Evolutionary conservation across 352 stramenopile species (phyloP).

Genomic region (Phytophthora nicotianae): DNA sequence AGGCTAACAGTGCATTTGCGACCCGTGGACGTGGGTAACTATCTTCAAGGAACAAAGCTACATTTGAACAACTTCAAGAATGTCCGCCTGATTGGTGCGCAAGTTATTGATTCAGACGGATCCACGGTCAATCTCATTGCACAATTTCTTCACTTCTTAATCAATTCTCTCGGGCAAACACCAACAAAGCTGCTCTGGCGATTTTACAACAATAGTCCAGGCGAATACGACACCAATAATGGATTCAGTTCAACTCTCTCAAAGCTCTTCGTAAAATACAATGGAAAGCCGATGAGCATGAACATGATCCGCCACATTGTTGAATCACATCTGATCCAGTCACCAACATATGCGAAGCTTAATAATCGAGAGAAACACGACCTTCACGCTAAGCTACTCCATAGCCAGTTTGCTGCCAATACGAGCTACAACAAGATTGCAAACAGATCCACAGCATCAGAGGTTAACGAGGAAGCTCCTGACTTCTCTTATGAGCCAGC

Average conservation of each 20-base stretch:
- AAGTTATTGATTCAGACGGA: too few relatives aligned
- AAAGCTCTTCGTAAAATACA: constrained; percentile 5
- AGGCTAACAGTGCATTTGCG: constrained; percentile 1
- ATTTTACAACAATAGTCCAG: background rate
- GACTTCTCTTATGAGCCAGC: too few relatives aligned
- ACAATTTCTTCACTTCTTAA: background rate
- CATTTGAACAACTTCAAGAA: too few relatives aligned
- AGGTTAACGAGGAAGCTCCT: too few relatives aligned
- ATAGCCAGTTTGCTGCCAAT: too few relatives aligned
- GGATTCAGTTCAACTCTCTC: background rate
- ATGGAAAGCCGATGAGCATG: constrained; percentile 7
- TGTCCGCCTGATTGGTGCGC: too few relatives aligned
- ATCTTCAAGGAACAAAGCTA: background rate
- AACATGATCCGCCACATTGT: too few relatives aligned
- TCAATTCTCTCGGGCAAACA: too few relatives aligned
- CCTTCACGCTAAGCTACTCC: constrained; percentile 1
- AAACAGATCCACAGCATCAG: too few relatives aligned
- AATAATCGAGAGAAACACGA: background rate
- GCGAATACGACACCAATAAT: background rate
- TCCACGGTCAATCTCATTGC: background rate
- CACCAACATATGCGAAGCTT: background rate
- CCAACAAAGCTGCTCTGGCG: background rate
- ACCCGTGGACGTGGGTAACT: background rate
- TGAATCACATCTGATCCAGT: constrained; percentile 4
- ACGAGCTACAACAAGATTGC: too few relatives aligned